Evolutionary conservation across 2,329 filamentous ascomycete species (phyloP).

Genomic region (Coniochaeta sp.): DNA sequence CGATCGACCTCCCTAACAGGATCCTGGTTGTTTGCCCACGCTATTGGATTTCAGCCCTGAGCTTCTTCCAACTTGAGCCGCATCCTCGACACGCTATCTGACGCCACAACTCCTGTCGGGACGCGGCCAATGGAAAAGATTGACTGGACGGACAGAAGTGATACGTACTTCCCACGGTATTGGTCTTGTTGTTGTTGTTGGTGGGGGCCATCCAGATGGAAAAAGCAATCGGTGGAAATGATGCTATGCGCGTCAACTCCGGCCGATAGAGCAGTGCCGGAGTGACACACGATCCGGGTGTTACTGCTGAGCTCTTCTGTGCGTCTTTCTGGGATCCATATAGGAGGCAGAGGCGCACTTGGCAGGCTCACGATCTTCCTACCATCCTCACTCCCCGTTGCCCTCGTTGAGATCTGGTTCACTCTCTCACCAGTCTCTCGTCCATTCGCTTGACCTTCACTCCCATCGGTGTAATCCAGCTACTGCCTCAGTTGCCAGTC

Average conservation of each 20-base stretch:
- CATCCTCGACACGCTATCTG: not conserved
- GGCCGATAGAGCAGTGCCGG: not conserved
- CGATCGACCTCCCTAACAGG: not conserved
- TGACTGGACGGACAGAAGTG: too few species aligned
- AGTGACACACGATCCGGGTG: not conserved
- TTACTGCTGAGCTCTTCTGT: not conserved
- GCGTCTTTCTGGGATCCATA: not conserved
- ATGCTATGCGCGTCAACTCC: not conserved
- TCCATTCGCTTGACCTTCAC: not conserved
- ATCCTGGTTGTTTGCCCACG: not conserved
- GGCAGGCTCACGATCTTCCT: not conserved
- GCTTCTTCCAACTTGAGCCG: not conserved
- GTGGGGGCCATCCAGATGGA: not conserved
- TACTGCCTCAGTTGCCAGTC: not conserved
- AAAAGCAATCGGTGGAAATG: not conserved
- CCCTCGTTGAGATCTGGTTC: not conserved
- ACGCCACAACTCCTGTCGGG: not conserved
- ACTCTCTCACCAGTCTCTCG: not conserved
- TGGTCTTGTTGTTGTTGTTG: not conserved
- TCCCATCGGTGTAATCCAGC: not conserved
- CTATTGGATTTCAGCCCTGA: not conserved
- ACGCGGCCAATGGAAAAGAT: not conserved
- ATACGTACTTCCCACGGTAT: too few species aligned
- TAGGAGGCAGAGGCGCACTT: not conserved
- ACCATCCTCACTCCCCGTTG: not conserved